Evolutionary conservation across 75 land plant genomes (phyloP).

Genomic region (Picea glauca): DNA sequence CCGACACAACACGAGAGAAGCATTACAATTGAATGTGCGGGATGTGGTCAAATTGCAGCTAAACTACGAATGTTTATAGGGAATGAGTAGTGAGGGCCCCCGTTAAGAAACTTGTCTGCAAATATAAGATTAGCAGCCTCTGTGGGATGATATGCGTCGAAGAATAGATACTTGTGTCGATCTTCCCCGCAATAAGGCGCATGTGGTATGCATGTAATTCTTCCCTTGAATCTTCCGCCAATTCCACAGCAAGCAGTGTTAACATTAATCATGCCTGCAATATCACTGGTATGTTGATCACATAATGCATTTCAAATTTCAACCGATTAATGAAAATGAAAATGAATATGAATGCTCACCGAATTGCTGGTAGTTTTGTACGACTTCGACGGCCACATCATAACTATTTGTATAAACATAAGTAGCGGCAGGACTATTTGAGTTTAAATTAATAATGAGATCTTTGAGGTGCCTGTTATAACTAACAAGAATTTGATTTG

Average conservation of each 20-base stretch:
- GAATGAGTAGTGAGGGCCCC: neutral
- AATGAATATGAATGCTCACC: constrained; percentile 21
- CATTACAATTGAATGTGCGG: no score
- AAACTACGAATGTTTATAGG: constrained; percentile 19
- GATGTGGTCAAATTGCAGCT: neutral
- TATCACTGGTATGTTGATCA: neutral
- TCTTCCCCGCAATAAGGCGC: constrained; percentile 6
- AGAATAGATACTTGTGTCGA: constrained; percentile 20
- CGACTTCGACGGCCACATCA: constrained; percentile 25
- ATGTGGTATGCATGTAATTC: constrained; percentile 14
- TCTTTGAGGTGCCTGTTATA: neutral
- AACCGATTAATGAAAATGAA: neutral
- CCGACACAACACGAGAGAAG: no score
- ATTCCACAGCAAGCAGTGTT: constrained; percentile 27
- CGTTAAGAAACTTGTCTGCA: constrained; percentile 13
- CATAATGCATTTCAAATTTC: no score
- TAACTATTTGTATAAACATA: constrained; percentile 52
- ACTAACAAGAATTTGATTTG: neutral
- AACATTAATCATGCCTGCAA: constrained; percentile 15
- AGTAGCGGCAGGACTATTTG: constrained; percentile 17
- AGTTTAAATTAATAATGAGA: neutral
- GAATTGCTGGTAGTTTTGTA: constrained; percentile 26
- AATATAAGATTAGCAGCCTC: constrained; percentile 21
- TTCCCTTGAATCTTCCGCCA: constrained; percentile 20
- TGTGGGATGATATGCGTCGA: constrained; percentile 26